These are phyloP conservation scores for Canavalia ensiformis DNA, from an alignment of 306 rosid species.

Conservation along the genomic window DNA sequence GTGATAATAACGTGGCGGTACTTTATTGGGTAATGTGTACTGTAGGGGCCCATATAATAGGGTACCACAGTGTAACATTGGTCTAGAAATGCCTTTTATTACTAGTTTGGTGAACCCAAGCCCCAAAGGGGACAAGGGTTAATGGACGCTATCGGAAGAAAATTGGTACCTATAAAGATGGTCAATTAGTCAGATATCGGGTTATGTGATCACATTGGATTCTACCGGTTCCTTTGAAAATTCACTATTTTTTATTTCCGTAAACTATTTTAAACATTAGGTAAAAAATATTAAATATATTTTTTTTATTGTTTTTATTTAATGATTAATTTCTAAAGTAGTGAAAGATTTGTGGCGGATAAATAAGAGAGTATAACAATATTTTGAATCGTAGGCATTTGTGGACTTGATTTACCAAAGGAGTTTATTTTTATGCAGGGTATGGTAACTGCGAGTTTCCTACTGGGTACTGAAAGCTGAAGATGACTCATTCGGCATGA, in stretches of 20 bases:
- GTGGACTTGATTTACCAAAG: background rate
- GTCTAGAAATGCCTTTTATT: slow-evolving; percentile 22
- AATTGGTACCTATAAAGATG: background rate
- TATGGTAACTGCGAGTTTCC: slow-evolving; percentile 85
- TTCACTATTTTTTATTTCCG: too few species aligned
- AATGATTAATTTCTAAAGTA: too few species aligned
- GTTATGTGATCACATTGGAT: slow-evolving; percentile 50
- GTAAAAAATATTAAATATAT: too few species aligned
- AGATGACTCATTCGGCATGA: background rate
- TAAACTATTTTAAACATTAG: too few species aligned
- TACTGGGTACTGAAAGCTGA: slow-evolving; percentile 62
- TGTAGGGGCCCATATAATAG: background rate
- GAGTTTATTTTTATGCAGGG: slow-evolving; percentile 57
- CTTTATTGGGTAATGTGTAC: slow-evolving; percentile 44
- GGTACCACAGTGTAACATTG: slow-evolving; percentile 8
- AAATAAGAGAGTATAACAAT: too few species aligned
- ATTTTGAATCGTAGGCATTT: background rate
- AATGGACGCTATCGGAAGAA: background rate
- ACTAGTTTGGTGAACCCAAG: slow-evolving; percentile 9
- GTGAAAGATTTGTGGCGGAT: too few species aligned
- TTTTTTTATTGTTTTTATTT: too few species aligned
- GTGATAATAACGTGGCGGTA: slow-evolving; percentile 22
- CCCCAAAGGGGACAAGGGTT: background rate
- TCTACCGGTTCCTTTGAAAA: background rate
- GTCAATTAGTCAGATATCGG: slow-evolving; percentile 49